Evolutionary conservation across 805 yeast species (phyloP), one percentile per base, ranked within the genome.

Genomic region (Ogataea methylovora): DNA sequence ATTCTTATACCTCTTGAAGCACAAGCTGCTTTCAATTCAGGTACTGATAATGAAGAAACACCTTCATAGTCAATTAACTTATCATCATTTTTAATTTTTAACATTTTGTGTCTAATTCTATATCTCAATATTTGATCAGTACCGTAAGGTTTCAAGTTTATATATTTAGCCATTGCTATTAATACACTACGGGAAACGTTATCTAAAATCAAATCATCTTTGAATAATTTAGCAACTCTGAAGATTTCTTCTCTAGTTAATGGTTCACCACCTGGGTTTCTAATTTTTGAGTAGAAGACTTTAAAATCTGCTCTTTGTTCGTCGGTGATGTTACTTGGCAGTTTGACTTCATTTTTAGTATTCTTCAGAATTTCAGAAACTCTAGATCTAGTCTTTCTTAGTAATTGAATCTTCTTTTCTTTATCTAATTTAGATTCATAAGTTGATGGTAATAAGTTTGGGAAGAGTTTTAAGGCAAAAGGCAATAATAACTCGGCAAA

Each of bases 401-500:
- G 60, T 41, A 68, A 61, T 30, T 63, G 61, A 30, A 60, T 45
- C 51, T 79, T 78, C 49, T 71, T 67, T 43, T 77, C 80, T 45
- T 67, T 72, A 37, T 74, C 83, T 13, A 53, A 55, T 29, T 66
- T 67, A 8, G 80, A 71, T 54, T 81, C 87, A 58, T 85, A 90
- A 8, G 97, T 92, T 17, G 96, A 85, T 19, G 98, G 98, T 41
- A 90, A 68, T 46, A 90, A 60, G 55, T 84, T 85, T 50, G 97
- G 97, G 76, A 90, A 90, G 10, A 90, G 44, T 56, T 84, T 84
- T 44, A 90, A 65, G 1, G 95, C 96, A 21, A 90, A 61, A 0
- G 97, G 97, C 33, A 90, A 66, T 42, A 90, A 67, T 36, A 90
- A 65, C 59, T 90, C 97, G n/a, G 97, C 97, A 63, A 90, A 90